Evolutionary conservation across 306 rosid species (phyloP), one percentile per base, ranked within the genome.

Genomic region (Luffa aegyptiaca): DNA sequence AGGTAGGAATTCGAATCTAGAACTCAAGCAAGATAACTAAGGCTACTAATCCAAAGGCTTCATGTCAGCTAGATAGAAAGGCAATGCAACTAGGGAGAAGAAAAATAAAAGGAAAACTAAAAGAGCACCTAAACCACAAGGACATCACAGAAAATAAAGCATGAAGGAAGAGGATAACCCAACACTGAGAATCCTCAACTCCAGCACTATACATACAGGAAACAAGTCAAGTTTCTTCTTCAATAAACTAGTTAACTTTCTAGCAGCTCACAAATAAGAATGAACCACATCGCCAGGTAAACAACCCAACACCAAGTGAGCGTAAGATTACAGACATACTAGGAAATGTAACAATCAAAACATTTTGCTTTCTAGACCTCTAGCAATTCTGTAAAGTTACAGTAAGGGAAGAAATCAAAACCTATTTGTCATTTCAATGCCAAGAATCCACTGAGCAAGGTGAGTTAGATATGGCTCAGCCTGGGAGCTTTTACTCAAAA

Each of bases 401-500:
- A 46, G 45, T 26, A 5, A 71, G 44, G 76, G 41, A 48, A 21
- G 77, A 72, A 72, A 72, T 21, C 81, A 80, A 33, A 80, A 87
- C 72, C 76, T 83, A 82, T 65, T 82, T 71, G 81, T 92, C 94
- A 71, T 72, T 86, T 82, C 92, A 42, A 86, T 90, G 65, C 98
- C 97, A 73, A 92, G 87, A 82, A 94, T 81, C 85, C 92, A 91
- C 87, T 90, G 92, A 11, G 92, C 92, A 82, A 95, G 97, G 90
- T 90, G 97, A 42, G 88, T 85, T 82, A 95, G 82, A 84, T 95
- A 88, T 57, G 97, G 98, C 84, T 92, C 96, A 41, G 97, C 92
- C 75, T 90, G 95, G 59, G 97, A 92, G 80, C 89, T 91, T 77
- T 86, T 90, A 88, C 90, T 91, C 83, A 92, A 80, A 68, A 88